These are phyloP conservation scores for Eucalyptus cloeziana DNA, from an alignment of 345 rosid species.

Conservation along the genomic window DNA sequence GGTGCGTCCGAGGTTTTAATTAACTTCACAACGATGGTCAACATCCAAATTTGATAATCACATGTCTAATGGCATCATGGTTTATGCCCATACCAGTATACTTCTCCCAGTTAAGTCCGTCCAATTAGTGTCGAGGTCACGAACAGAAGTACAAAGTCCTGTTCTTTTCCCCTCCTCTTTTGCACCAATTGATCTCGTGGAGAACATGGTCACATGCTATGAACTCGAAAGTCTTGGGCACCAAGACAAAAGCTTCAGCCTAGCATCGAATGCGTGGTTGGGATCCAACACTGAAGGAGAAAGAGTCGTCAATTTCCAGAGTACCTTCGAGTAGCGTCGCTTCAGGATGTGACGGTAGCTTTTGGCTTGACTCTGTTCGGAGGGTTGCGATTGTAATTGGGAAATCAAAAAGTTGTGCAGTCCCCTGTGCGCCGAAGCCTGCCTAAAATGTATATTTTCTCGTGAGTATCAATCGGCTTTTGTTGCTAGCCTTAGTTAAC, in stretches of 20 bases:
- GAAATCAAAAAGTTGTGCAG: neutral
- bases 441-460: neutral
- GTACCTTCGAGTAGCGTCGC: neutral
- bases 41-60: neutral
- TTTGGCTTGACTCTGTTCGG: neutral
- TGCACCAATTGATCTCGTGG: neutral
- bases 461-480: neutral
- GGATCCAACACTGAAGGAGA: neutral
- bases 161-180: neutral
- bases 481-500: neutral
- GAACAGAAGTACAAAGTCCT: neutral
- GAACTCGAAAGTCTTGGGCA: neutral
- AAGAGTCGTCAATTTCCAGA: neutral
- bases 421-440: neutral
- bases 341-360: neutral
- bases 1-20: accelerated
- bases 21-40: accelerated
- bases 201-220: neutral
- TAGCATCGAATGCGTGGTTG: neutral
- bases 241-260: neutral
- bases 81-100: neutral
- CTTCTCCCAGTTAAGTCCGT: neutral
- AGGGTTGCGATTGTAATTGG: neutral
- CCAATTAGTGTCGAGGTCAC: neutral
- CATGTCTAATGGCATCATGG: neutral